phyloP scores from a whole-genome alignment of 352 stramenopile species.

The Globisporangium nodosum region DNA sequence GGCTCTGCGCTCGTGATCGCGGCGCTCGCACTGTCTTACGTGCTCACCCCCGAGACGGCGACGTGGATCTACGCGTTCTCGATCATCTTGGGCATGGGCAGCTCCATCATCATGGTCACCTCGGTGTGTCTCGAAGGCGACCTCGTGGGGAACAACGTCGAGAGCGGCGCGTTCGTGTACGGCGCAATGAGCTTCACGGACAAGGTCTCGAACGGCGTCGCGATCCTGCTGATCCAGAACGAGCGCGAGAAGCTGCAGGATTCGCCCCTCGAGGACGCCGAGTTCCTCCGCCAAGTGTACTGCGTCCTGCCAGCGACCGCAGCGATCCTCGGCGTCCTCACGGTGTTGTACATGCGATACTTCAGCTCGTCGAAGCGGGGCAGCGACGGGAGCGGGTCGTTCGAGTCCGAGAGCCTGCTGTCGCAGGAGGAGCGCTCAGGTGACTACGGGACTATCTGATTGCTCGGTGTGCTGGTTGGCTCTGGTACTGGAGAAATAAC shows the following conservation, averaged over 20 bases:
- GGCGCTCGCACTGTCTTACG: constrained; percentile 46
- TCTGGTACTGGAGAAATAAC: constrained; percentile 1
- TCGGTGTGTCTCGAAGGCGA: constrained; percentile 80
- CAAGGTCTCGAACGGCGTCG: constrained; percentile 83
- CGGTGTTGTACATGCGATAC: constrained; percentile 74
- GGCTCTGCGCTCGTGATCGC: constrained; percentile 47
- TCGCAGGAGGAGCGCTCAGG: constrained; percentile 12
- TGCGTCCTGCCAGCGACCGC: constrained; percentile 62
- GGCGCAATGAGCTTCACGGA: constrained; percentile 86
- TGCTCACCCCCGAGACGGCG: constrained; percentile 50
- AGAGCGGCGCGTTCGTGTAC: constrained; percentile 84
- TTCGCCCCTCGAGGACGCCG: constrained; percentile 44
- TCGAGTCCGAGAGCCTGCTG: constrained; percentile 28
- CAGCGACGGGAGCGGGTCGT: constrained; percentile 14
- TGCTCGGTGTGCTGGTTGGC: background rate
- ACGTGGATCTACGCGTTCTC: constrained; percentile 73
- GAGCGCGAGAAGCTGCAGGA: constrained; percentile 64
- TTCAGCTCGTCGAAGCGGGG: constrained; percentile 34
- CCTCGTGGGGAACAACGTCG: constrained; percentile 74
- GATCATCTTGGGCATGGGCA: constrained; percentile 71
- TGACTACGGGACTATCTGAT: constrained; percentile 17
- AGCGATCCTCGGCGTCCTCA: constrained; percentile 46
- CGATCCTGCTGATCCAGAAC: constrained; percentile 81
- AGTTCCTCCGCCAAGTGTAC: constrained; percentile 73
- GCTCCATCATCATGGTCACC: constrained; percentile 87